Evolutionary conservation across 2,329 filamentous ascomycete genomes (phyloP).

Genomic region (Metarhizium humberi): DNA sequence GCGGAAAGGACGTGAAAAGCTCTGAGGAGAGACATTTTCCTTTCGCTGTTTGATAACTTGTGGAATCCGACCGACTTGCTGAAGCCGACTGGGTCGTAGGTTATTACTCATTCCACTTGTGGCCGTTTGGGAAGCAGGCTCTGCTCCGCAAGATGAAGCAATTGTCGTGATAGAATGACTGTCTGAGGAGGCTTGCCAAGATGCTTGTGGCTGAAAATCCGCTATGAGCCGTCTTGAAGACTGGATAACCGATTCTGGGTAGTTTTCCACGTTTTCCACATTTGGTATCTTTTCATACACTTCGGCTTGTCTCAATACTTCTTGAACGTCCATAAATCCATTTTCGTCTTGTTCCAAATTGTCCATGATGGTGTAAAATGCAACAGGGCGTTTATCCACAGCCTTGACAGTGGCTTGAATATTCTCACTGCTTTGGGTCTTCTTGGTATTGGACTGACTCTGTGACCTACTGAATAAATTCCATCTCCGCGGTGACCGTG

Average conservation of each 20-base stretch:
- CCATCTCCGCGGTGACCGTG: slow-evolving; percentile 51
- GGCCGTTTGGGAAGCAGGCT: slow-evolving; percentile 1
- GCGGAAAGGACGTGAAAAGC: slow-evolving; percentile 77
- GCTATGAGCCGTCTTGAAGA: not conserved
- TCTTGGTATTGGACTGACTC: slow-evolving; percentile 27
- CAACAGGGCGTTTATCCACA: slow-evolving; percentile 40
- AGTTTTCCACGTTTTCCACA: not conserved
- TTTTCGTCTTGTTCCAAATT: slow-evolving; percentile 45
- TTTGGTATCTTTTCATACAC: slow-evolving; percentile 19
- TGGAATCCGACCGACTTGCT: slow-evolving; percentile 79
- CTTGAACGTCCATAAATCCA: slow-evolving; percentile 27
- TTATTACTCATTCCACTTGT: slow-evolving; percentile 1
- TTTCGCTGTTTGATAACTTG: slow-evolving; percentile 63
- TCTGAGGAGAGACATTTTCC: slow-evolving; percentile 61
- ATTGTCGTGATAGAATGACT: not conserved
- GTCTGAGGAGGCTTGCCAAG: not conserved
- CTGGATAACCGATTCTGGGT: not conserved
- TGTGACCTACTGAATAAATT: slow-evolving; percentile 52
- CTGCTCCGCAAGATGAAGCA: not conserved
- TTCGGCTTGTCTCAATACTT: slow-evolving; percentile 42
- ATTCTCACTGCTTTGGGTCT: slow-evolving; percentile 24
- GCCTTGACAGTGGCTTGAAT: slow-evolving; percentile 40
- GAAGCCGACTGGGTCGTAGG: slow-evolving; percentile 49
- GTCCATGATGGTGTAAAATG: slow-evolving; percentile 55
- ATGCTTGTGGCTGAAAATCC: not conserved